These are phyloP conservation scores for Ganoderma multipileum DNA, from an alignment of 1,284 basidiomycete genomes.

Conservation along the genomic window DNA sequence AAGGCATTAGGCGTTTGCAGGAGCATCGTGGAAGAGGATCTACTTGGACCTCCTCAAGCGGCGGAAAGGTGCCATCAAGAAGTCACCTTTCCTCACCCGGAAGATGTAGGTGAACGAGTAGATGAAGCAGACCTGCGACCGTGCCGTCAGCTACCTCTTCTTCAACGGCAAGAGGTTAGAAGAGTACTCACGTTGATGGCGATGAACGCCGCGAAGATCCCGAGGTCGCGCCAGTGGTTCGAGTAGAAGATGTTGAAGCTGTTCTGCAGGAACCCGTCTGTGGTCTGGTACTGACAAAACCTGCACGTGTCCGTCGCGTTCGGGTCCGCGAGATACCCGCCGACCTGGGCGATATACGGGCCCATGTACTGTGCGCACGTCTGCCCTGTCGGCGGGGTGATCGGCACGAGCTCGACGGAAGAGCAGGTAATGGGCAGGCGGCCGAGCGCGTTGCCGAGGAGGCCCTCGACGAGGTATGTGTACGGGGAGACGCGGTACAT, in stretches of 20 bases:
- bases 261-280: constrained; percentile 61
- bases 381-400: constrained; percentile 66
- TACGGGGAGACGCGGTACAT: constrained; percentile 84
- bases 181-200: constrained; percentile 58
- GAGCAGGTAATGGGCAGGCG: constrained; percentile 55
- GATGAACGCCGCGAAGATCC: constrained; percentile 69
- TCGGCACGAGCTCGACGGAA: constrained; percentile 48
- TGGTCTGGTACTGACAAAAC: constrained; percentile 60
- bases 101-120: constrained; percentile 40
- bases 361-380: constrained; percentile 68
- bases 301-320: constrained; percentile 57
- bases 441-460: constrained; percentile 54
- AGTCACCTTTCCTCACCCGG: constrained; percentile 27
- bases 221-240: constrained; percentile 69
- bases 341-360: constrained; percentile 57
- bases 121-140: constrained; percentile 37
- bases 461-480: constrained; percentile 70
- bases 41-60: constrained; percentile 10
- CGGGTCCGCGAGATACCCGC: constrained; percentile 75
- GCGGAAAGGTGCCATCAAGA: constrained; percentile 14
- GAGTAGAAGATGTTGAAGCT: constrained; percentile 63
- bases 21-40: not conserved
- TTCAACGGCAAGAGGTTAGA: not conserved
- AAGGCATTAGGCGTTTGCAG: not conserved
- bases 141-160: not conserved